Conservation (phyloP, 306 rosid species). For the Alnus rubra region DNA sequence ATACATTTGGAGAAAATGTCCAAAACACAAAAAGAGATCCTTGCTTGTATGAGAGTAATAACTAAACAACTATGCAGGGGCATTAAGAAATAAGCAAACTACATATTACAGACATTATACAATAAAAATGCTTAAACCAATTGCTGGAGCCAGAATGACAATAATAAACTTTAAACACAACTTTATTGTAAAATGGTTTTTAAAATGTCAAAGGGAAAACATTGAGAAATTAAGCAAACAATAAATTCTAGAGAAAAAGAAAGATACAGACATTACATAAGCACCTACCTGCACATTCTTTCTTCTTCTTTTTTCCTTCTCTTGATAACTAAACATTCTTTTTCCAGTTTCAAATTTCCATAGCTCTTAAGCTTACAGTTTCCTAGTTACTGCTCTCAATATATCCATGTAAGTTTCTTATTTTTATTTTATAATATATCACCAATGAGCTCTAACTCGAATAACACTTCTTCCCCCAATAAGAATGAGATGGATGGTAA, state of each 20-base stretch:
- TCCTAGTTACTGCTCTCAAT: background rate
- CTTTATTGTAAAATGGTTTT: background rate
- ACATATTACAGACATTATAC: background rate
- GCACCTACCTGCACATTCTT: background rate
- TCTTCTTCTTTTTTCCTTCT: background rate
- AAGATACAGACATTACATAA: background rate
- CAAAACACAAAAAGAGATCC: conserved; percentile 23
- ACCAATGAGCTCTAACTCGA: background rate
- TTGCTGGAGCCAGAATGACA: background rate
- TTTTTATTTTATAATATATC: background rate
- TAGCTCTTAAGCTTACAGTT: background rate
- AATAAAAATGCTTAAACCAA: background rate
- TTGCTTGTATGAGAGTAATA: conserved; percentile 11
- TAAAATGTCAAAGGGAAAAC: background rate
- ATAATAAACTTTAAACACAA: background rate
- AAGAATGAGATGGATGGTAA: background rate
- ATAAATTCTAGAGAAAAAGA: background rate
- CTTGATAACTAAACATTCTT: background rate
- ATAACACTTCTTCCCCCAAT: background rate
- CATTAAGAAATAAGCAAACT: background rate
- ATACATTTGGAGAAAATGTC: background rate
- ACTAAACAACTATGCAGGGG: conserved; percentile 9
- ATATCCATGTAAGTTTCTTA: background rate
- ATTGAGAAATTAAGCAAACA: background rate
- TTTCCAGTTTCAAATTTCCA: background rate